Conservation (phyloP, 2,329 filamentous ascomycete genomes). For the Ceratocystis huliohia region DNA sequence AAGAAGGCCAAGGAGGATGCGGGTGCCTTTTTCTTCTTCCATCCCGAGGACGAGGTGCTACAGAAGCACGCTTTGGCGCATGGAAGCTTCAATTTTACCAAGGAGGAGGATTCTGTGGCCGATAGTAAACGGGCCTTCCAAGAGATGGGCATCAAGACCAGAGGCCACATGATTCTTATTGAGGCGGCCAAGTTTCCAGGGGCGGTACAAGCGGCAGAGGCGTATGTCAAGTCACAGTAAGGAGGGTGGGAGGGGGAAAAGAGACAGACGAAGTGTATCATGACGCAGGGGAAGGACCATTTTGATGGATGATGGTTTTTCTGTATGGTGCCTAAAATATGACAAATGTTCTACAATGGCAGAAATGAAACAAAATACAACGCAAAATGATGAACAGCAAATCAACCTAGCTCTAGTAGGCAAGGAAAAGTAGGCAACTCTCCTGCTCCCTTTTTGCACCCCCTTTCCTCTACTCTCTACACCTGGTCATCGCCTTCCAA, state of each 20-base stretch:
- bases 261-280: not conserved
- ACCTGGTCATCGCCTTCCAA: slow-evolving; percentile 37
- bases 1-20: slow-evolving; percentile 41
- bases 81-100: slow-evolving; percentile 65
- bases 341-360: slow-evolving; percentile 21
- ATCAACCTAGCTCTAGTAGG: not conserved
- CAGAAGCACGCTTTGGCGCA: slow-evolving; percentile 60
- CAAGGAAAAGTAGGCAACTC: not conserved
- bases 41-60: slow-evolving; percentile 86
- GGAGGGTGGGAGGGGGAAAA: not conserved
- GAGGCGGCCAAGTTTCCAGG: slow-evolving; percentile 63
- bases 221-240: slow-evolving; percentile 49
- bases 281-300: not conserved
- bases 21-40: slow-evolving; percentile 65
- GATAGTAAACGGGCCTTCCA: slow-evolving; percentile 93
- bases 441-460: not conserved
- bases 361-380: not conserved
- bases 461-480: not conserved
- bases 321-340: slow-evolving; percentile 1
- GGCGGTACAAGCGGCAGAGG: slow-evolving; percentile 61
- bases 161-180: slow-evolving; percentile 75
- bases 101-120: slow-evolving; percentile 65
- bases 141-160: slow-evolving; percentile 75
- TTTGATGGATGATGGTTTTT: not conserved
- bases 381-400: not conserved